Evolutionary conservation across 805 yeast species (phyloP), one percentile per base, ranked within the genome.

Genomic region (Wickerhamiella alocasiicola): DNA sequence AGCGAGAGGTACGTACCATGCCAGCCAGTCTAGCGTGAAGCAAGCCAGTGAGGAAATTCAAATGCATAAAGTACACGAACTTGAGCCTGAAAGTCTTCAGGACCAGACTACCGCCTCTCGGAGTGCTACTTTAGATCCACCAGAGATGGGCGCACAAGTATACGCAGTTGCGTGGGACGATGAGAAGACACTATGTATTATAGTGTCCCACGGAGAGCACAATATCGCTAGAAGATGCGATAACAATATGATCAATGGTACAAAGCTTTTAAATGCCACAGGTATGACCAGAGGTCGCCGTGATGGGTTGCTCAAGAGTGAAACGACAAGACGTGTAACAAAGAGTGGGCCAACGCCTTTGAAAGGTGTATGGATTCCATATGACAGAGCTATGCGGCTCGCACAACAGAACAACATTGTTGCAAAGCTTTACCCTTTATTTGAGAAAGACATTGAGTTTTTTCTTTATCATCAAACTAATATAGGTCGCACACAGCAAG

Each of bases 401-500:
- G 55, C 54, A 1, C 36, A 34, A 4, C 44, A 41, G 1, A 50
- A 48, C 16, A 35, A 41, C 15, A 38, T 46, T 15, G 42, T 48
- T 9, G 50, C 44, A 9, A 29, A 25, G 21, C 40, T 52, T 5
- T 51, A 46, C 24, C 55, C 55, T 0, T 36, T 52, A 17, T 52
- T 52, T 35, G 30, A 49, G 7, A 43, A 45, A 2, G 50, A 51
- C 15, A 45, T 59, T 9, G 38, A 42, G 17, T 41, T 45, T 9
- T 48, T 62, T 16, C 44, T 62, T 23, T 59, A 59, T 42, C 60
- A 59, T 16, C 61, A 60, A 4, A 39, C 50, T 18, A 61, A 62
- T 44, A 48, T 46, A 34, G 49, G 53, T 20, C 52, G 63, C 15
- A 57, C 64, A 3, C 45, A 52, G 26, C 64, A 59, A 42, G 55